phyloP scores from a whole-genome alignment of 345 rosid species.

The Firmiana major region DNA sequence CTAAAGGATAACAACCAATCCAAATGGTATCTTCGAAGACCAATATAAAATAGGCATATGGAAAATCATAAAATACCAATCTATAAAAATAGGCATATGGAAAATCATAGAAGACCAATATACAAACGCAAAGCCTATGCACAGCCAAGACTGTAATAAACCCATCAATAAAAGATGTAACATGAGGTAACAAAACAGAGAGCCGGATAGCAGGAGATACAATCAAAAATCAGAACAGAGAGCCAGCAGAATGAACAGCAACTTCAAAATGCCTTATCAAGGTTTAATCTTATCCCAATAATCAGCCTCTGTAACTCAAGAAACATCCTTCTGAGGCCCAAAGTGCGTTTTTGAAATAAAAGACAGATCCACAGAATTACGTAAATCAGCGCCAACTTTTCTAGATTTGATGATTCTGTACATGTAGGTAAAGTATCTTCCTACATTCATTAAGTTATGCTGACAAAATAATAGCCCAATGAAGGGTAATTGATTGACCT shows the following conservation, averaged over 20 bases:
- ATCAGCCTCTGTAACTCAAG: not conserved
- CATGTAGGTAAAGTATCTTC: not conserved
- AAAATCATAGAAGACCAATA: not conserved
- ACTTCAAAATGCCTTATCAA: not conserved
- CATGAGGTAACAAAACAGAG: not conserved
- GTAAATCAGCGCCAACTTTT: not conserved
- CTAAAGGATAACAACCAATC: conserved; percentile 5
- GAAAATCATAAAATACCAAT: not conserved
- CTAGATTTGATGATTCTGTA: conserved; percentile 6
- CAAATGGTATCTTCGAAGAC: not conserved
- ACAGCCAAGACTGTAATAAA: not conserved
- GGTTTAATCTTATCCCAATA: not conserved
- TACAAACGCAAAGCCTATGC: not conserved
- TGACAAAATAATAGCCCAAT: not conserved
- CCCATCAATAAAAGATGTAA: not conserved
- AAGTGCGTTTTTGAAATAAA: not conserved
- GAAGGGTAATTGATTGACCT: not conserved
- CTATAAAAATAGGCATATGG: not conserved
- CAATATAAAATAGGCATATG: not conserved
- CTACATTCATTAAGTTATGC: not conserved
- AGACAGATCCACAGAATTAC: not conserved
- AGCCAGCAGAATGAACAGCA: not conserved
- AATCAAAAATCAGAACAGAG: not conserved
- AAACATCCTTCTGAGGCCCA: not conserved
- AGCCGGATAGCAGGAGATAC: not conserved